Evolutionary conservation across 768 basidiomycete species (phyloP), one percentile per base, ranked within the genome.

Genomic region (Russula brevipes): DNA sequence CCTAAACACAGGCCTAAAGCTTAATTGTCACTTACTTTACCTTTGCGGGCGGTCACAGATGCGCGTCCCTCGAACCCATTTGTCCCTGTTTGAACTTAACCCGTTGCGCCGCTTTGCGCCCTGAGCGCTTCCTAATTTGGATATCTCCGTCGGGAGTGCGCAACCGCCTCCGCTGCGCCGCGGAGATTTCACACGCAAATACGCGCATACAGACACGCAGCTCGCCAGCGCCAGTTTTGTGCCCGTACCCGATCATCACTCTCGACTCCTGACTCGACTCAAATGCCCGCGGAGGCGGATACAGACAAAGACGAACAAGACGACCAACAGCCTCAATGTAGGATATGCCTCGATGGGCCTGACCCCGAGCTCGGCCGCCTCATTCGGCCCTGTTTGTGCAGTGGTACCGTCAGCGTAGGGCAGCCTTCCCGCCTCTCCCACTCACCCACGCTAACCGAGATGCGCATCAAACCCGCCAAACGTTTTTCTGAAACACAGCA

Each of bases 301-400:
- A 31, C 33, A 53, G 57, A 47, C 36, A 39, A 59, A 31, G 56
- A 60, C 61, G 30, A 41, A 54, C 52, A 52, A 52, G 8, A 39
- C 7, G 8, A 42, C 30, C 24, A 16, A 47, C 51, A 66, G 7
- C 87, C 81, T 69, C 88, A 89, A 71, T 94, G 93, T 70, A 81
- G 93, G 57, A 95, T 95, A 51, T 95, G 93, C 71, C 78, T 92
- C 33, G 87, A 88, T 44, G 86, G 88, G 4, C 81, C 82, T 30
- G 86, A 88, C 66, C 71, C 67, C 0, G 79, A 81, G 31, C 76
- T 88, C 45, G 93, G 93, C 2, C 82, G 85, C 58, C 81, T 94
- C 67, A 91, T 95, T 67, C 84, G 86, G 36, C 93, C 93, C 5
- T 91, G 89, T 72, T 76, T 86, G 2, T 90, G 89, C 73, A 85